phyloP scores from a whole-genome alignment of 768 basidiomycete species.

The Russula olivacea region DNA sequence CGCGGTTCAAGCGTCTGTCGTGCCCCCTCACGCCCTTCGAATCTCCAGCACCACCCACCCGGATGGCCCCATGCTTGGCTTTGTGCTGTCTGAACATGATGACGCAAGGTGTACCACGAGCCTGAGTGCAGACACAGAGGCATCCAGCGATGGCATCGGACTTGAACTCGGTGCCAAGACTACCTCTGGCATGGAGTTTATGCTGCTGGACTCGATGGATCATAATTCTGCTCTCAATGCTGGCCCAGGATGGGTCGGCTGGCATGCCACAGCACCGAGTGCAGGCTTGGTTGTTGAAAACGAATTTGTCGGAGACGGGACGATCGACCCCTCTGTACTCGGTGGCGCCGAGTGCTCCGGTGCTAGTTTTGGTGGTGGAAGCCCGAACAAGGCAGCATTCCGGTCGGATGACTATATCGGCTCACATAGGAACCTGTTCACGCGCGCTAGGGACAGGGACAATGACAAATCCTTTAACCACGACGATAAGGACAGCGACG shows the following conservation, averaged over 20 bases:
- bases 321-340: constrained; percentile 22
- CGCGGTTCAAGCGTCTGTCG: neutral
- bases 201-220: neutral
- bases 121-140: constrained; percentile 3
- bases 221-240: neutral
- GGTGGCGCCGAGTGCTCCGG: neutral
- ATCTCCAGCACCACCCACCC: neutral
- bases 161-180: neutral
- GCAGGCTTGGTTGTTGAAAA: neutral
- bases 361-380: neutral
- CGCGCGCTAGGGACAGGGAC: neutral
- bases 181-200: neutral
- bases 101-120: neutral
- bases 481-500: neutral
- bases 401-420: neutral
- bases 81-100: constrained; percentile 1
- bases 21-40: neutral
- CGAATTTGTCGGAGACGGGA: constrained; percentile 17
- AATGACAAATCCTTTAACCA: neutral
- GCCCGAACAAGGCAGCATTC: neutral
- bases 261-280: neutral
- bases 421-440: neutral
- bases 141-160: neutral
- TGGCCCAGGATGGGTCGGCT: constrained; percentile 1
- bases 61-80: constrained; percentile 15